These are phyloP conservation scores for Phytophthora sp. DNA, from an alignment of 352 stramenopile species.

Conservation along the genomic window DNA sequence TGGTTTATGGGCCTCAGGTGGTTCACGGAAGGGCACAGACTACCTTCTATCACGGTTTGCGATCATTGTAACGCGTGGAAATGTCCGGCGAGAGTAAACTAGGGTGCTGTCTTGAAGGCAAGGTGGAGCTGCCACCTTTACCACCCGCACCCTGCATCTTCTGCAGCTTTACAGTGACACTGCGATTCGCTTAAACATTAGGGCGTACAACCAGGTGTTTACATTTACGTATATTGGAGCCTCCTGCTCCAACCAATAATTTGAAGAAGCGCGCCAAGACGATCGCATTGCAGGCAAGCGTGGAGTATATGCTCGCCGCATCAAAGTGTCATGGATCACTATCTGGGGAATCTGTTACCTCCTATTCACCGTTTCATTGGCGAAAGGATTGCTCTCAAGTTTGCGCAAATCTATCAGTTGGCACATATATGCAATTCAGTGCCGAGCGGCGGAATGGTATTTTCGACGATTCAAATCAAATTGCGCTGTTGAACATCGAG, in stretches of 20 bases:
- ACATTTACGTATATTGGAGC: neutral
- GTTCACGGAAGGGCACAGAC: too few species aligned
- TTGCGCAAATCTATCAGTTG: slow-evolving; percentile 19
- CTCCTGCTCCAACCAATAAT: neutral
- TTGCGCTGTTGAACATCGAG: slow-evolving; percentile 10
- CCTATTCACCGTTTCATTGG: neutral
- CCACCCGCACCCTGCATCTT: neutral
- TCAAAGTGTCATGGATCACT: neutral
- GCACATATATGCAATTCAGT: slow-evolving; percentile 1
- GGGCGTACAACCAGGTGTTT: neutral
- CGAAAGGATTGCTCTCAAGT: slow-evolving; percentile 6
- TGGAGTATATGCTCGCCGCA: slow-evolving; percentile 4
- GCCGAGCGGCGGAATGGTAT: neutral
- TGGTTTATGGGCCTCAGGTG: too few species aligned
- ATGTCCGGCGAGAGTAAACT: neutral
- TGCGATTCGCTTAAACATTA: neutral
- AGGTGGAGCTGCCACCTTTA: neutral
- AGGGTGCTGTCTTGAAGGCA: neutral
- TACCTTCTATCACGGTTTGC: neutral
- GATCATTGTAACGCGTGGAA: neutral
- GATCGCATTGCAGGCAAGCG: neutral
- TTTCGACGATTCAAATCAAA: neutral
- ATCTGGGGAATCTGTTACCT: neutral
- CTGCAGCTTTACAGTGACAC: neutral
- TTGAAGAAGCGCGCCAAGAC: neutral